Percentiles rank a stretch among this genome's conserved stretches.
Conservation (phyloP, 2,329 filamentous ascomycete genomes). For the Venturia pyrina region DNA sequence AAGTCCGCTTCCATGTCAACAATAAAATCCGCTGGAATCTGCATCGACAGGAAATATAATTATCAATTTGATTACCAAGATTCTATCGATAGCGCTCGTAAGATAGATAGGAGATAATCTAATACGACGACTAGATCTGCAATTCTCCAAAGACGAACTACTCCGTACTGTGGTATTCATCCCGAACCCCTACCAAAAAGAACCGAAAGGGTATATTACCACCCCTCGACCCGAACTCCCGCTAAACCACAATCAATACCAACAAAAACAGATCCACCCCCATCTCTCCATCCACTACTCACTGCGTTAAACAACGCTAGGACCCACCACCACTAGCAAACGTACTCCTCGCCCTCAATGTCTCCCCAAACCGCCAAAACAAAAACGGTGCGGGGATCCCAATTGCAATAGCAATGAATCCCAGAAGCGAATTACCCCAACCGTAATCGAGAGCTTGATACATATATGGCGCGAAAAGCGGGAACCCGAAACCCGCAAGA, state of each 20-base stretch:
- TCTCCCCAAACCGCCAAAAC: constrained; percentile 41
- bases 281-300: not conserved
- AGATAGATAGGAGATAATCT: no score
- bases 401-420: constrained; percentile 25
- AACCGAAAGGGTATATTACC: not conserved
- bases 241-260: not conserved
- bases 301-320: not conserved
- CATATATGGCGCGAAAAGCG: constrained; percentile 34
- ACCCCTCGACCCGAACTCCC: not conserved
- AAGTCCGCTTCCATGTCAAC: no score
- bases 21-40: no score
- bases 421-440: constrained; percentile 31
- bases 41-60: no score
- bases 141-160: no score
- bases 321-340: constrained; percentile 33
- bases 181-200: not conserved
- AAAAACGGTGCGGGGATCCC: constrained; percentile 40
- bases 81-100: no score
- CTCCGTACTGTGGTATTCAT: no score
- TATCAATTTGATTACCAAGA: no score
- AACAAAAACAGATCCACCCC: not conserved
- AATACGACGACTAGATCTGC: no score
- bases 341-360: constrained; percentile 35
- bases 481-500: constrained; percentile 35
- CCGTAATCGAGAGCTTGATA: constrained; percentile 31